Conservation (phyloP, 1,284 basidiomycete genomes). For the Fomitopsis pinicola region DNA sequence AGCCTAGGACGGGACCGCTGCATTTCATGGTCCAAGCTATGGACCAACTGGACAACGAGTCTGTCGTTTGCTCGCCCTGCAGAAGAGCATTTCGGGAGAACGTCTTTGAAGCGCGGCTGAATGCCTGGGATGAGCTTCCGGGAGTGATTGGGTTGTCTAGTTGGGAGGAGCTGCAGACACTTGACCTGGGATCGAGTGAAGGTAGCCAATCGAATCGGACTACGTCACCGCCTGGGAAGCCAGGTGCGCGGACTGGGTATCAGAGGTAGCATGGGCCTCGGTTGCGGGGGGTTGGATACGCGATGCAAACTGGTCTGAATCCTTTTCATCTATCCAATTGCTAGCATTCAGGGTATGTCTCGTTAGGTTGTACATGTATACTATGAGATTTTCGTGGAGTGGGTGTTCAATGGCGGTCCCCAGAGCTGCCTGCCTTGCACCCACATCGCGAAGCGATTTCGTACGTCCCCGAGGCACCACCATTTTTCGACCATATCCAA, state of each 20-base stretch:
- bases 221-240: not conserved
- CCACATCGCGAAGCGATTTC: constrained; percentile 68
- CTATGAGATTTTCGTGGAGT: not conserved
- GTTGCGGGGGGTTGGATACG: not conserved
- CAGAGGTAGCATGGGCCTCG: not conserved
- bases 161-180: constrained; percentile 40
- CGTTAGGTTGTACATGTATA: not conserved
- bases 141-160: constrained; percentile 37
- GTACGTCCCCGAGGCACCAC: constrained; percentile 77
- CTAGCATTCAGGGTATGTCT: not conserved
- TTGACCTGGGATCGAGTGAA: constrained; percentile 21
- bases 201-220: not conserved
- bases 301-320: not conserved
- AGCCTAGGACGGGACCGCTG: constrained; percentile 46
- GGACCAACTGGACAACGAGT: constrained; percentile 34
- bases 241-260: not conserved
- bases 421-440: constrained; percentile 51
- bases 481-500: constrained; percentile 75
- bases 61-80: constrained; percentile 40
- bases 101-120: constrained; percentile 34
- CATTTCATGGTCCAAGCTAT: constrained; percentile 51
- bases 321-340: not conserved
- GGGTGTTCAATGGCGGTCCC: not conserved
- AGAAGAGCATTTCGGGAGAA: constrained; percentile 39
- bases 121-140: constrained; percentile 48